Evolutionary conservation across 2,329 filamentous ascomycete genomes (phyloP).

Genomic region (Arthrocladium fulminans): DNA sequence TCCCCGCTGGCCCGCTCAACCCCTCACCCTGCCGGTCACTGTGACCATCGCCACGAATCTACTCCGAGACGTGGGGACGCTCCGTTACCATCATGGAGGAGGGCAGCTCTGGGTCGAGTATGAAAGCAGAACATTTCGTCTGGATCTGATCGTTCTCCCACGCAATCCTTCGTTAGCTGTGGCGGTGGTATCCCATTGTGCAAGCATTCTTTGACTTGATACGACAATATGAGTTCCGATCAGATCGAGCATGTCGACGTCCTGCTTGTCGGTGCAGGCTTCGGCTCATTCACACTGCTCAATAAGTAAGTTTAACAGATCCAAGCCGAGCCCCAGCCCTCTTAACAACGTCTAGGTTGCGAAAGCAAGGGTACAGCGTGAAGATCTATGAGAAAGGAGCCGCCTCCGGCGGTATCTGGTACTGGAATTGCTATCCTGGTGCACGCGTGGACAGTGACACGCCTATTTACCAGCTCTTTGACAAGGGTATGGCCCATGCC

Average conservation of each 20-base stretch:
- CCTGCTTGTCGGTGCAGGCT: constrained; percentile 27
- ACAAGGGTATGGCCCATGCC: constrained; percentile 6
- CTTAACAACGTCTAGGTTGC: constrained; percentile 32
- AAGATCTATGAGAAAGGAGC: constrained; percentile 47
- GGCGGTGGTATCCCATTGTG: not conserved
- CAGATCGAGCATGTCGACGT: constrained; percentile 21
- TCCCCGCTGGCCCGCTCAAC: constrained; percentile 15
- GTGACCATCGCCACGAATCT: not conserved
- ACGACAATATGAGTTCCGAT: constrained; percentile 13
- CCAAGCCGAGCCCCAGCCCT: no score
- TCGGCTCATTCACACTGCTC: constrained; percentile 43
- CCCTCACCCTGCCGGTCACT: constrained; percentile 9
- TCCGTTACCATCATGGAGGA: not conserved
- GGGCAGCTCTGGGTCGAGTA: not conserved
- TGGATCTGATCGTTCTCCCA: not conserved
- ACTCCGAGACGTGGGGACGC: not conserved
- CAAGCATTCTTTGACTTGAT: not conserved
- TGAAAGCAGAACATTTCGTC: not conserved
- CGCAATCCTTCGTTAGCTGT: not conserved
- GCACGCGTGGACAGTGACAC: constrained; percentile 38
- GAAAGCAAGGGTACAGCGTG: constrained; percentile 40
- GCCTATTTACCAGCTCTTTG: constrained; percentile 19
- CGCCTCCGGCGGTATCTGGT: constrained; percentile 30
- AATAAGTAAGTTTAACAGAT: constrained; percentile 19
- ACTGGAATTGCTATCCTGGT: constrained; percentile 32